These are phyloP conservation scores for Emergomyces orientalis DNA, from an alignment of 2,329 filamentous ascomycete genomes.

Conservation along the genomic window DNA sequence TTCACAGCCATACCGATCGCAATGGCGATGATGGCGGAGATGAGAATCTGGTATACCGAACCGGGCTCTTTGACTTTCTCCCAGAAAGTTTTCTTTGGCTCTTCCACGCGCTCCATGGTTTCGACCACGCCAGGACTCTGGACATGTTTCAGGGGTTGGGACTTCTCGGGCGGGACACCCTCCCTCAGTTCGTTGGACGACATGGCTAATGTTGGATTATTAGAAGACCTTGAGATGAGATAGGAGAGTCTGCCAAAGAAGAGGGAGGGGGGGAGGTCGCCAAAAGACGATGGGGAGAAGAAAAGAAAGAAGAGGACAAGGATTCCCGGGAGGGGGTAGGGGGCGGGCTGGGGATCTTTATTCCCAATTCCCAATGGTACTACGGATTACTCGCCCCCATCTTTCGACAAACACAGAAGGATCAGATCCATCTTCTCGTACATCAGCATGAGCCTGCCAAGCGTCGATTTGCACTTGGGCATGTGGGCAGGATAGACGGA, in stretches of 20 bases:
- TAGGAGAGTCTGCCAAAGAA: neutral
- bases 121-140: neutral
- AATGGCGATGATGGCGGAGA: slow-evolving; percentile 42
- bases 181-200: slow-evolving; percentile 2
- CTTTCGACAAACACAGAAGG: neutral
- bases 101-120: neutral
- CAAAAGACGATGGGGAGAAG: neutral
- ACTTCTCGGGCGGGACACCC: neutral
- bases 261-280: neutral
- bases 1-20: slow-evolving; percentile 42
- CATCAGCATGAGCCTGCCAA: neutral
- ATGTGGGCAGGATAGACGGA: neutral
- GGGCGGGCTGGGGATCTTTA: neutral
- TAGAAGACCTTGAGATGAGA: neutral
- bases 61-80: slow-evolving; percentile 35
- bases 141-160: neutral
- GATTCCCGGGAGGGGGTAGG: too few species aligned
- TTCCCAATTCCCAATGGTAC: neutral
- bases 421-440: neutral
- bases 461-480: neutral
- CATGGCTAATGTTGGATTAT: neutral
- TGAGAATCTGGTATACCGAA: slow-evolving; percentile 43
- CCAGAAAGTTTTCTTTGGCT: slow-evolving; percentile 25
- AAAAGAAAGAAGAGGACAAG: neutral
- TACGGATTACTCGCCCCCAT: neutral